Base-by-base conservation (phyloP, 2,329 filamentous ascomycete species). In the Trichoderma aggressivum region DNA sequence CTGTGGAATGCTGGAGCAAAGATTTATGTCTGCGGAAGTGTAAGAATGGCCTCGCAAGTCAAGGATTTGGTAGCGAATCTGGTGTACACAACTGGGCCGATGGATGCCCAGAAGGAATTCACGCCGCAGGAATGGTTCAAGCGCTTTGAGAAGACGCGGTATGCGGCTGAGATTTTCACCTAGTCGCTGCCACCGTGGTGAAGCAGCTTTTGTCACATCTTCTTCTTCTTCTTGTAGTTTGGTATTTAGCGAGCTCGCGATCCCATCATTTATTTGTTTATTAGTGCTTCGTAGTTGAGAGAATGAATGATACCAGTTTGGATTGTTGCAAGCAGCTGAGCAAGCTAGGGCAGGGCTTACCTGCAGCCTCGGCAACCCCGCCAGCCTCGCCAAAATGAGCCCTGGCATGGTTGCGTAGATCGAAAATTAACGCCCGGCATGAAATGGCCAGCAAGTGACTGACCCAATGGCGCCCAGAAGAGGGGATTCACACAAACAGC, bases 21-120 rank as follows among this genome's bases (percentile, higher is more conserved):
- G 75, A 79, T 90, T 5, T 91, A 87, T 76, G 87, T 91, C 0
- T 92, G 90, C 75, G 90, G 90, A 0, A 67, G 70, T 14, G 63
- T 71, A 28, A 71, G 34, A 24, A 67, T 71, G 70, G 70, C 70
- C 18, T 58, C 70, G 2, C 53, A 58, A 1, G 70, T 71, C 4
- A 71, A 71, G 5, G 70, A 71, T 18, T 18, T 50, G 11, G 70
- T 71, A 8, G 47, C 47, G 26, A 55, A 68, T 18, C 21, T 71
- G 14, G 63, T 71, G 63, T 71, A 71, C n/a, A 28, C 34, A 32
- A 24, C 36, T 32, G 62, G 24, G 18, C 36, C 59, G 10, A 34
- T 36, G 55, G 11, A 47, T 3, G 53, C 36, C 5, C 16, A 28
- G 16, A 56, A 50, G 24, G 24, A 16, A 30, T 59, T 50, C 26